Percentiles rank a stretch among this genome's conserved stretches.
Evolutionary conservation across 371 early-diverging fungal species (phyloP).

Genomic region (Mortierella sp.): DNA sequence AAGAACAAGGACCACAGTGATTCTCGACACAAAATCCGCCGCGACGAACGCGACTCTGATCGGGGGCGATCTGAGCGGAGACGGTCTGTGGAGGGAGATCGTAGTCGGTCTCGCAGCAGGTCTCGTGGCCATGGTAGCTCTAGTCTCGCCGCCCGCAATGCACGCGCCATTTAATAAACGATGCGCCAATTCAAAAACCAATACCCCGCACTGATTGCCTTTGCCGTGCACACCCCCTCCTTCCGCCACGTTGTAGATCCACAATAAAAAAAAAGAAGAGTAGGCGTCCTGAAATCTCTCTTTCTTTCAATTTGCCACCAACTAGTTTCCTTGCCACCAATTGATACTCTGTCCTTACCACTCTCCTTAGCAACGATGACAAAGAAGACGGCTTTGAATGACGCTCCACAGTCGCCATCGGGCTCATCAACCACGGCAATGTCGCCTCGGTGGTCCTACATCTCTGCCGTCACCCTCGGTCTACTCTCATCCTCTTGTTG

Average conservation of each 20-base stretch:
- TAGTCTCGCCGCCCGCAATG: background rate
- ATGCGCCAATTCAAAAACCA: conserved; percentile 1
- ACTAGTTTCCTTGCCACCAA: background rate
- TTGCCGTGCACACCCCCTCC: background rate
- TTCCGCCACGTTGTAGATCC: background rate
- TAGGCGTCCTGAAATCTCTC: background rate
- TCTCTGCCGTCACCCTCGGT: conserved; percentile 52
- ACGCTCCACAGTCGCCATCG: conserved; percentile 5
- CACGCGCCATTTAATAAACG: background rate
- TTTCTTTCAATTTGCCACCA: background rate
- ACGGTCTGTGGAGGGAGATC: background rate
- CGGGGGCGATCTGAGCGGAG: background rate
- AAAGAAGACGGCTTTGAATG: background rate
- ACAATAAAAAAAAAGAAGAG: too few relatives aligned
- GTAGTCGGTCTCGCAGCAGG: background rate
- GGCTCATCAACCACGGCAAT: background rate
- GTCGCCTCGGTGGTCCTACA: conserved; percentile 18
- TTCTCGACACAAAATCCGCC: background rate
- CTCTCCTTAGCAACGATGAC: background rate
- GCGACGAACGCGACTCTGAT: background rate
- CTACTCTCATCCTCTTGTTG: conserved; percentile 69
- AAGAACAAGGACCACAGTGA: background rate
- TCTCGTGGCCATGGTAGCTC: background rate
- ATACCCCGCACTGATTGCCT: background rate
- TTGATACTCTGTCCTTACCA: background rate